These are phyloP conservation scores for Cyclospora cayetanensis DNA, from an alignment of 169 alveolate genomes.

Conservation along the genomic window DNA sequence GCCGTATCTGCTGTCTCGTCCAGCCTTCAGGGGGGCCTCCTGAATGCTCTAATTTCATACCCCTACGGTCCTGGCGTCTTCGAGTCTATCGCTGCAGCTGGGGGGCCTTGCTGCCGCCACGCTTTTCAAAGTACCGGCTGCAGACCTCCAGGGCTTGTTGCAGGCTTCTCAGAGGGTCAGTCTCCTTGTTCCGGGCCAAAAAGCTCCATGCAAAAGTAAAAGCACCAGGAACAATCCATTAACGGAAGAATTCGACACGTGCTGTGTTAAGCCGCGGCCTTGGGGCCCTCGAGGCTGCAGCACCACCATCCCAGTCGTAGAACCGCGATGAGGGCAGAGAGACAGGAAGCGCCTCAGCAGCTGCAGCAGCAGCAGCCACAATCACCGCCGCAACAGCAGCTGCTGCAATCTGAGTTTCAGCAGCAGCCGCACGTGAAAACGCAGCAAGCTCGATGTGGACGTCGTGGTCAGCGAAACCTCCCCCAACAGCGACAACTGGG, in stretches of 20 bases:
- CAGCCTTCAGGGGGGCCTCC: too few relatives aligned
- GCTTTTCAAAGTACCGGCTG: too few relatives aligned
- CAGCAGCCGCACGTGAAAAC: not conserved
- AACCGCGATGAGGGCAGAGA: not conserved
- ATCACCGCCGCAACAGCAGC: constrained; percentile 32
- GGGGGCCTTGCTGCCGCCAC: too few relatives aligned
- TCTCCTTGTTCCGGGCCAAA: not conserved
- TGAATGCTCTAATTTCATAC: too few relatives aligned
- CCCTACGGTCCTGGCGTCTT: too few relatives aligned
- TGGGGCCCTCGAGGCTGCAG: not conserved
- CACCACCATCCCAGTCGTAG: not conserved
- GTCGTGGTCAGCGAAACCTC: too few relatives aligned
- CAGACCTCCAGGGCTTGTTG: not conserved
- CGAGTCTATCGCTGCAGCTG: too few relatives aligned
- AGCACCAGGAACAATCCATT: not conserved
- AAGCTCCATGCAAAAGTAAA: not conserved
- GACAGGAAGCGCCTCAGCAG: constrained; percentile 32
- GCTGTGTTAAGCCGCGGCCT: not conserved
- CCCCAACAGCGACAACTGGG: constrained; percentile 20
- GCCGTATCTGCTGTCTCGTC: too few relatives aligned
- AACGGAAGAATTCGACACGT: not conserved
- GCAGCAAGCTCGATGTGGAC: not conserved
- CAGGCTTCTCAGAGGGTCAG: not conserved
- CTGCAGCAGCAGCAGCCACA: constrained; percentile 35
- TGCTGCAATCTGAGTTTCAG: not conserved